phyloP scores from a whole-genome alignment of 352 stramenopile genomes.

The Thraustochytrium striatum region DNA sequence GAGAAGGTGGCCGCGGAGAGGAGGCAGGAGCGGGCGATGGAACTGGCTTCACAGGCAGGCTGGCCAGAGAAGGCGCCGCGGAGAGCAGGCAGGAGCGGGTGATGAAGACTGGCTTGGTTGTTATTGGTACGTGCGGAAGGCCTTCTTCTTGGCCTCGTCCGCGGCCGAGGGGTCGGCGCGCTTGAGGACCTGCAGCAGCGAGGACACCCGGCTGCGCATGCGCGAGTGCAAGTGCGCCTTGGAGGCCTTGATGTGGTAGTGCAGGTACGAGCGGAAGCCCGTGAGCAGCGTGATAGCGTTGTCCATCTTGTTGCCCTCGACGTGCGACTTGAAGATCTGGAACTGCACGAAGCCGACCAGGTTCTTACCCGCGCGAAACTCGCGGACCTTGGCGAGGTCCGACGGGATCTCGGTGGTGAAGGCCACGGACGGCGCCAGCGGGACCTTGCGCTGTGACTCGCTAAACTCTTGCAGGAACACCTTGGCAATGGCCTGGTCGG shows the following conservation, averaged over 20 bases:
- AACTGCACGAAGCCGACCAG: slow-evolving; percentile 82
- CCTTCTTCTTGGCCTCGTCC: slow-evolving; percentile 40
- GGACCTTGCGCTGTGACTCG: slow-evolving; percentile 81
- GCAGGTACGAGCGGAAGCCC: slow-evolving; percentile 84
- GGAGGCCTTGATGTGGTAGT: slow-evolving; percentile 92
- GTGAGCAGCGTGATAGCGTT: slow-evolving; percentile 78
- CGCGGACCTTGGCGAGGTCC: slow-evolving; percentile 68
- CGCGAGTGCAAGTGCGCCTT: slow-evolving; percentile 92
- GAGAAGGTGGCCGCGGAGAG: neutral
- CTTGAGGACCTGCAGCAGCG: slow-evolving; percentile 86
- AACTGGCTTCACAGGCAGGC: neutral
- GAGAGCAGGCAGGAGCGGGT: too few relatives aligned
- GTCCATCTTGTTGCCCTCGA: slow-evolving; percentile 80
- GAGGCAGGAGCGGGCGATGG: neutral
- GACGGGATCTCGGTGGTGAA: slow-evolving; percentile 83
- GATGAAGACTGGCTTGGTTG: neutral
- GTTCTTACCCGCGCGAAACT: slow-evolving; percentile 63
- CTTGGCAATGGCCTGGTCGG: slow-evolving; percentile 77
- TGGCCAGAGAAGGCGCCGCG: too few relatives aligned
- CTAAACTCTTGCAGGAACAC: slow-evolving; percentile 89
- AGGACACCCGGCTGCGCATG: slow-evolving; percentile 86
- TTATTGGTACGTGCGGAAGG: slow-evolving; percentile 34
- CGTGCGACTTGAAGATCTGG: slow-evolving; percentile 78
- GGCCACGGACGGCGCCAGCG: slow-evolving; percentile 81
- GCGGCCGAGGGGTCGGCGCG: slow-evolving; percentile 64